Evolutionary conservation across 352 stramenopile species (phyloP).

Genomic region (Phytophthora sp.): DNA sequence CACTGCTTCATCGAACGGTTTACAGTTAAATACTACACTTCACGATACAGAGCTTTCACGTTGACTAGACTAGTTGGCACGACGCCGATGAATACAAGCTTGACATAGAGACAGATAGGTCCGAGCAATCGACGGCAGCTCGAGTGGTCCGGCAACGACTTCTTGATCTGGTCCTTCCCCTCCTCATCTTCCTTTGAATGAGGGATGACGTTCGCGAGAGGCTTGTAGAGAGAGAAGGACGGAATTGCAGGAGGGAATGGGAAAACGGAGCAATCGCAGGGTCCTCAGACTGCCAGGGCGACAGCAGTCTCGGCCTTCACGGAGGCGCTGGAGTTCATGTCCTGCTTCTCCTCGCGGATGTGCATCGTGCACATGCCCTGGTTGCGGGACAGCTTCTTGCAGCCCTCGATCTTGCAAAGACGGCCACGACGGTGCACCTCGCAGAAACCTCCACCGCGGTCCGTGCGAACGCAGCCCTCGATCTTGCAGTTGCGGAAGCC

Average conservation of each 20-base stretch:
- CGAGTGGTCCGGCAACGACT: slow-evolving; percentile 8
- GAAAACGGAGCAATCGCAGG: neutral
- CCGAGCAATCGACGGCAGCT: slow-evolving; percentile 17
- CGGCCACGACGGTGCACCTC: slow-evolving; percentile 84
- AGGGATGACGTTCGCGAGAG: slow-evolving; percentile 26
- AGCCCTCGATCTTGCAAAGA: slow-evolving; percentile 84
- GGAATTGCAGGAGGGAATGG: neutral
- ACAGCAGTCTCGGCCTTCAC: slow-evolving; percentile 3
- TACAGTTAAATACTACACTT: slow-evolving; percentile 36
- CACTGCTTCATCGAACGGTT: slow-evolving; percentile 8
- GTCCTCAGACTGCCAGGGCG: slow-evolving; percentile 19
- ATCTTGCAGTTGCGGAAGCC: slow-evolving; percentile 90
- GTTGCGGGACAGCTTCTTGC: slow-evolving; percentile 89
- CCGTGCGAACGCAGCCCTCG: slow-evolving; percentile 81
- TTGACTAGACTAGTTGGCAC: slow-evolving; percentile 31
- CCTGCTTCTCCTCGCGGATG: slow-evolving; percentile 86
- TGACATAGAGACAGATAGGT: slow-evolving; percentile 36
- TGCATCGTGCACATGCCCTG: slow-evolving; percentile 92
- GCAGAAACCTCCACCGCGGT: slow-evolving; percentile 84
- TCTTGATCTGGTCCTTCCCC: slow-evolving; percentile 23
- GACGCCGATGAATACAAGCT: slow-evolving; percentile 33
- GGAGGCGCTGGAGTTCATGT: neutral
- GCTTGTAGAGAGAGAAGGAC: slow-evolving; percentile 32
- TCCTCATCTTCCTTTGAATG: slow-evolving; percentile 46
- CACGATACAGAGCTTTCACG: slow-evolving; percentile 20